These are phyloP conservation scores for Gynochthodes officinalis DNA, from an alignment of 257 asterid species.

Conservation along the genomic window DNA sequence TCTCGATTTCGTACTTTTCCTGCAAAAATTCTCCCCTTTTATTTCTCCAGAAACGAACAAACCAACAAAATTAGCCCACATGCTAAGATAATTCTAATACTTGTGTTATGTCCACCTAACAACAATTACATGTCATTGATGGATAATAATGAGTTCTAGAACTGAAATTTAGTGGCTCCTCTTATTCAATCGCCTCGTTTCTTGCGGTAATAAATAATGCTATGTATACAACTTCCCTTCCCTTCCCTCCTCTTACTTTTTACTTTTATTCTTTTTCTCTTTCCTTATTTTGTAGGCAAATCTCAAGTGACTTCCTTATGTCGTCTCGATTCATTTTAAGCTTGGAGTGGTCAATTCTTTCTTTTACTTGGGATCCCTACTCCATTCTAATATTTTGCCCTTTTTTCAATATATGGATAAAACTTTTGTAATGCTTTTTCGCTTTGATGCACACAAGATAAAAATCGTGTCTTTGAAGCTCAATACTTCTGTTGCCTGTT, in stretches of 20 bases:
- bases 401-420: background rate
- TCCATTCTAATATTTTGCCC: background rate
- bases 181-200: background rate
- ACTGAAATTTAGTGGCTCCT: background rate
- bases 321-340: background rate
- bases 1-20: background rate
- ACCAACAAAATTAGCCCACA: background rate
- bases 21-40: conserved; percentile 8
- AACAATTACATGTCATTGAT: background rate
- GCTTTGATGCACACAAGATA: background rate
- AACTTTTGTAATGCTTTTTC: background rate
- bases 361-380: background rate
- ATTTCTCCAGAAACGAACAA: conserved; percentile 9
- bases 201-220: background rate
- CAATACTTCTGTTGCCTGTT: background rate
- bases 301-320: background rate
- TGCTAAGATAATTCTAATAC: background rate
- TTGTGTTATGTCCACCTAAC: background rate
- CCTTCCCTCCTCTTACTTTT: too few relatives aligned
- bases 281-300: background rate
- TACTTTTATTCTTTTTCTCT: too few relatives aligned
- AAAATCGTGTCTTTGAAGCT: conserved; percentile 6
- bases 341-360: background rate
- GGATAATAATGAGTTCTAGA: background rate
- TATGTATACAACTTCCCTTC: background rate